Evolutionary conservation across 768 basidiomycete species (phyloP).

Genomic region (Fistulinella prunicolor): DNA sequence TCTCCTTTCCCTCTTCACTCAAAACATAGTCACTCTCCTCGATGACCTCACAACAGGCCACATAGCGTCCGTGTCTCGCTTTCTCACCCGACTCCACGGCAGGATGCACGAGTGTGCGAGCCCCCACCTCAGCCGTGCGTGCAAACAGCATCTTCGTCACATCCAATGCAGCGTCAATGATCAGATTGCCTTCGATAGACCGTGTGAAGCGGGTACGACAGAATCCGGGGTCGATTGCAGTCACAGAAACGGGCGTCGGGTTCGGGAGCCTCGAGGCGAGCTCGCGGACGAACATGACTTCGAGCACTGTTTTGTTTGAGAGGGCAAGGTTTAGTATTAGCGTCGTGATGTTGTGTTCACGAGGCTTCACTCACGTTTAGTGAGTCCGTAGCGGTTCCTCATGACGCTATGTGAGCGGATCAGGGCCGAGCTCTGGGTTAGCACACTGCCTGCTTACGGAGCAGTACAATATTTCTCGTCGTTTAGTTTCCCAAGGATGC

Average conservation of each 20-base stretch:
- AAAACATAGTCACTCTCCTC: constrained; percentile 35
- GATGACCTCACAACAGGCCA: constrained; percentile 23
- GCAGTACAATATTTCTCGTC: constrained; percentile 28
- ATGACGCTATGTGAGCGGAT: constrained; percentile 17
- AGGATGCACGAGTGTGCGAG: constrained; percentile 35
- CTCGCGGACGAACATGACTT: constrained; percentile 36
- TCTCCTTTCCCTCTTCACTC: constrained; percentile 28
- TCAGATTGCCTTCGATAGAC: constrained; percentile 9
- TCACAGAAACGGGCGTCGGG: constrained; percentile 28
- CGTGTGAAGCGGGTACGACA: constrained; percentile 32
- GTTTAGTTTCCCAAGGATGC: constrained; percentile 30
- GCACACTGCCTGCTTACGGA: constrained; percentile 14
- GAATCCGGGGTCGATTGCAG: constrained; percentile 35
- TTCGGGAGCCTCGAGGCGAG: constrained; percentile 31
- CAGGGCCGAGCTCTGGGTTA: background rate
- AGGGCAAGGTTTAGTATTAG: too few relatives aligned
- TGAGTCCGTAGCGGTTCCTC: constrained; percentile 23
- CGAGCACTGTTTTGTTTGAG: constrained; percentile 26
- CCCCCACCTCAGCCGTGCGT: constrained; percentile 33
- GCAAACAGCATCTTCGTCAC: constrained; percentile 24
- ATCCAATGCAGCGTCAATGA: background rate
- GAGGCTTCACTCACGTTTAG: constrained; percentile 23
- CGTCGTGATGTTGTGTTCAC: background rate
- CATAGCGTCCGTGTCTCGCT: constrained; percentile 29
- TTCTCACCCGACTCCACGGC: constrained; percentile 27